Evolutionary conservation across 495 filamentous ascomycete genomes (phyloP).

Genomic region (Aspergillus hancockii): DNA sequence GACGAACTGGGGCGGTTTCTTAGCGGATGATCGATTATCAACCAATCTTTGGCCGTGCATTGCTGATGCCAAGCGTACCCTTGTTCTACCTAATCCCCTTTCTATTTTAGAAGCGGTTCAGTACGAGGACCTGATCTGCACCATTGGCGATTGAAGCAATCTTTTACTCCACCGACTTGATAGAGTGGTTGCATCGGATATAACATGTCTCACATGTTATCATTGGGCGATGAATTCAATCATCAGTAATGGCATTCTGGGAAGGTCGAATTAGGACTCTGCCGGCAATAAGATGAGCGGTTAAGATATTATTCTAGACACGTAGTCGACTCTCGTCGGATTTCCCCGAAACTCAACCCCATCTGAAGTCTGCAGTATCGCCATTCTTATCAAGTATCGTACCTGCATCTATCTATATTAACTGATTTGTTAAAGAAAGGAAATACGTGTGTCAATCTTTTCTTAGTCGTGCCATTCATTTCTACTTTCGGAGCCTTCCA

Average conservation of each 20-base stretch:
- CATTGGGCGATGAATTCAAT: constrained; percentile 6
- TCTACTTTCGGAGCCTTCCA: not conserved
- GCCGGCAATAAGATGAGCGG: not conserved
- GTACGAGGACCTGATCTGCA: constrained; percentile 6
- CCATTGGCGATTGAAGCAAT: constrained; percentile 5
- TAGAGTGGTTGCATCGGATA: constrained; percentile 18
- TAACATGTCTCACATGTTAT: constrained; percentile 20
- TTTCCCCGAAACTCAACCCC: not conserved
- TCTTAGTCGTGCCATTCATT: not conserved
- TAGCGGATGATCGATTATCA: constrained; percentile 9
- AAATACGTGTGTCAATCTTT: not conserved
- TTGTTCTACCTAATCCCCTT: not conserved
- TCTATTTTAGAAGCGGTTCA: constrained; percentile 1
- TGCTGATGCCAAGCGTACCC: not conserved
- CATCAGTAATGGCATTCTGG: not conserved
- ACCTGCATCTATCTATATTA: constrained; percentile 4
- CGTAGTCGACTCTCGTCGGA: not conserved
- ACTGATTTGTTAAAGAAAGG: not conserved
- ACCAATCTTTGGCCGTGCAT: not conserved
- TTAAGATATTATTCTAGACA: not conserved
- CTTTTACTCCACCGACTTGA: constrained; percentile 11
- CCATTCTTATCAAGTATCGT: constrained; percentile 9
- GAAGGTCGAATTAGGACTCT: not conserved
- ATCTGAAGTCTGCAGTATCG: not conserved
- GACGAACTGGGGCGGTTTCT: not conserved